These are phyloP conservation scores for Globisporangium spinosum DNA, from an alignment of 352 stramenopile genomes.

Conservation along the genomic window DNA sequence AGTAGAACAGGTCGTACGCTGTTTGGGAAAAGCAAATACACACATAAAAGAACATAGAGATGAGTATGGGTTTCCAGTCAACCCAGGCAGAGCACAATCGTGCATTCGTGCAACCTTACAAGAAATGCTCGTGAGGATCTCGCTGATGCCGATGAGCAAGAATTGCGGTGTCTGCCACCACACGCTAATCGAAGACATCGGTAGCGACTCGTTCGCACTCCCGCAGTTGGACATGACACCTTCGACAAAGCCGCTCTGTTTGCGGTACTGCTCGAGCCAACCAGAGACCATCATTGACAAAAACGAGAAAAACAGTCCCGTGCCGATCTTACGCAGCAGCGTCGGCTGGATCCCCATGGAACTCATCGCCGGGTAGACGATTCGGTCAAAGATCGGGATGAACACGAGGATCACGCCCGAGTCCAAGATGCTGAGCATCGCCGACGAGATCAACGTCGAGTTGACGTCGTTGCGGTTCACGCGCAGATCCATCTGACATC, in stretches of 20 bases:
- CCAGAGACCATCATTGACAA: constrained; percentile 69
- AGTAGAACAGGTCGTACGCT: constrained; percentile 92
- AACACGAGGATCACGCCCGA: constrained; percentile 88
- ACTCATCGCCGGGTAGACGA: constrained; percentile 77
- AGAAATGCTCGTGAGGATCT: constrained; percentile 90
- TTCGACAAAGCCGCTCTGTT: constrained; percentile 40
- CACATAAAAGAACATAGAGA: not conserved
- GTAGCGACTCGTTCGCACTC: constrained; percentile 46
- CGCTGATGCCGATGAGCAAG: constrained; percentile 82
- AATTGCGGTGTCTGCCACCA: constrained; percentile 92
- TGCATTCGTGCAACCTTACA: constrained; percentile 36
- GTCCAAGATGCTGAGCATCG: constrained; percentile 87
- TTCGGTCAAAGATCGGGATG: constrained; percentile 84
- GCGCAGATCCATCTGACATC: constrained; percentile 90
- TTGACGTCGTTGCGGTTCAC: constrained; percentile 32
- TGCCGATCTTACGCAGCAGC: constrained; percentile 86
- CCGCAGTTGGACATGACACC: constrained; percentile 77
- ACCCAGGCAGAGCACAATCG: too few relatives aligned
- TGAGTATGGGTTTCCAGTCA: not conserved
- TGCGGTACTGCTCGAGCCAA: constrained; percentile 73
- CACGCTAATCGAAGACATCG: constrained; percentile 80
- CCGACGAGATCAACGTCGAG: constrained; percentile 70
- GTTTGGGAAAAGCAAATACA: constrained; percentile 2
- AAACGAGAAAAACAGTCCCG: constrained; percentile 77
- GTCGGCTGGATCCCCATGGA: constrained; percentile 66